Percentiles rank a stretch among this genome's conserved stretches.
These are phyloP conservation scores for Choricystis sp. DNA, from an alignment of 139 green algal species.

Conservation along the genomic window DNA sequence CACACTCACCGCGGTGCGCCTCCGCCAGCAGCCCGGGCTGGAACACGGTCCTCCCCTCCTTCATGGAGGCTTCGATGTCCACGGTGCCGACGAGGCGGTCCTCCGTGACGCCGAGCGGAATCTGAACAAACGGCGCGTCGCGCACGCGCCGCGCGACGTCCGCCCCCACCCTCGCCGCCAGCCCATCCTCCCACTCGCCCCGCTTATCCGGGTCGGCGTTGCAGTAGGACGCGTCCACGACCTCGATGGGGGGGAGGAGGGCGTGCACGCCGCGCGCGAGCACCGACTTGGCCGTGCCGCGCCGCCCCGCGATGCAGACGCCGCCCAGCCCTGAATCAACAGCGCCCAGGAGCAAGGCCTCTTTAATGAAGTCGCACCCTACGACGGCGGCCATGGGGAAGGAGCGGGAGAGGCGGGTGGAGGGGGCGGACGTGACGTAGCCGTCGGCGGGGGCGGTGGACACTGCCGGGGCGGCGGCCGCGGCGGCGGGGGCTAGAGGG, in stretches of 20 bases:
- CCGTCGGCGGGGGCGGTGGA: neutral
- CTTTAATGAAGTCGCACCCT: constrained; percentile 89
- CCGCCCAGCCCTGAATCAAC: constrained; percentile 79
- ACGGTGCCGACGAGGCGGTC: constrained; percentile 95
- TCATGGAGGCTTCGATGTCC: constrained; percentile 97
- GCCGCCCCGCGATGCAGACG: constrained; percentile 78
- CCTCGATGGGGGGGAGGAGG: constrained; percentile 93
- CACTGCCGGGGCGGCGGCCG: too few relatives aligned
- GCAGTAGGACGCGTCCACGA: constrained; percentile 74
- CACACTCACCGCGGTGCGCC: constrained; percentile 85
- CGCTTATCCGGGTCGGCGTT: constrained; percentile 88
- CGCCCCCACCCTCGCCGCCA: constrained; percentile 36
- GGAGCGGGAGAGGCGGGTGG: constrained; percentile 21
- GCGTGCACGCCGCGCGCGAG: constrained; percentile 91
- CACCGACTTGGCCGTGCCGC: constrained; percentile 88
- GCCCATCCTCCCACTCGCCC: constrained; percentile 66
- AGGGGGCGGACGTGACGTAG: neutral
- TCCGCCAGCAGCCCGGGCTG: constrained; percentile 93
- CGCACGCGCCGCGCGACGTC: constrained; percentile 33
- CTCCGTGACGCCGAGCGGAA: constrained; percentile 96
- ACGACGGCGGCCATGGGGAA: constrained; percentile 75
- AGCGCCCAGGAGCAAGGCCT: constrained; percentile 90
- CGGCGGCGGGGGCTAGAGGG: neutral
- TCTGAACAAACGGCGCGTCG: constrained; percentile 86
- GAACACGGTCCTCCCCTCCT: constrained; percentile 91